Base-by-base conservation (phyloP, 2,329 filamentous ascomycete genomes). In the Aspergillus luchuensis region DNA sequence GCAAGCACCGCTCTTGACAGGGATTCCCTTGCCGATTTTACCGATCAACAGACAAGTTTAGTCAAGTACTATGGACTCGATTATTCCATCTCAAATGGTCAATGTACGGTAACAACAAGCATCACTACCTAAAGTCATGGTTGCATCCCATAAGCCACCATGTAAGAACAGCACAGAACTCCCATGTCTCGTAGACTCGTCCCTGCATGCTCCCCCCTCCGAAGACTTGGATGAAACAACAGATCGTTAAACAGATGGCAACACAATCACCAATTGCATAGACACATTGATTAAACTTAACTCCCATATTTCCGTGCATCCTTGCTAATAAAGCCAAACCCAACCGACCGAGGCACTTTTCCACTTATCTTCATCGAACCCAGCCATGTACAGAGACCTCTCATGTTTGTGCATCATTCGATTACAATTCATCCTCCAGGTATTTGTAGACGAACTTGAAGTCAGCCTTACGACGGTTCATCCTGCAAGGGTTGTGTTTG, bases 391-490 rank as follows among this genome's bases (percentile, higher is more conserved):
- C 56, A 61, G 21, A 47, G 41, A 45, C 41, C 17, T 36, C 33
- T 36, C 33, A 15, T 36, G 33, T 36, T 17, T 54, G 64, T 61
- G 33, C 58, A 61, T 61, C 47, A 11, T 23, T 23, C n/a, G 25
- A 62, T 78, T 74, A 88, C 76, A 97, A 85, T 78, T 97, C 94
- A 74, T 98, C 94, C 78, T 98, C 94, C 68, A 98, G 85, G 80
- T 95, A 98, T 79, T 96, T 96, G 83, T 98, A 98, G 62, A 91
- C 90, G 79, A 98, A 98, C 80, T 96, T 96, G 83, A 98, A 98
- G 77, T 98, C 94, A 59, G 92, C 93, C 82, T 98, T 97, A 75
- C 94, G 84, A 67, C 94, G 91, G 78, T 98, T 98, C 94, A 98
- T 98, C 94, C 94, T 97, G 72, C 45, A 61, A 38, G 43, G 56